phyloP scores from a whole-genome alignment of 306 rosid genomes.

The Rosa chinensis region DNA sequence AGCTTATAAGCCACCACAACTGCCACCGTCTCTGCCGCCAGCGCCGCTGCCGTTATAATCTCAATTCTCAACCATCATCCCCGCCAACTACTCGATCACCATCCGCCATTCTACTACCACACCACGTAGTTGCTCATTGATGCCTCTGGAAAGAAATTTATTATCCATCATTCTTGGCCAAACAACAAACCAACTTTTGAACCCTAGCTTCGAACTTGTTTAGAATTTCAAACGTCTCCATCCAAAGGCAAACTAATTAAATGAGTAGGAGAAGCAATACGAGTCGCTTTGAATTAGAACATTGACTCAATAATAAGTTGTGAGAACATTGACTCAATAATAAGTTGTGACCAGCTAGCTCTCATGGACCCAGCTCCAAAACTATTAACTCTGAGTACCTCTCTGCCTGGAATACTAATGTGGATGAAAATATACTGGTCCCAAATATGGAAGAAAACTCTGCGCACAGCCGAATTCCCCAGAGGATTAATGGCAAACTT shows the following conservation, averaged over 20 bases:
- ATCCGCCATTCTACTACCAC: neutral
- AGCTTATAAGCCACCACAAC: no score
- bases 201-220: no score
- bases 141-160: neutral
- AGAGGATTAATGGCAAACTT: neutral
- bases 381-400: neutral
- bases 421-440: neutral
- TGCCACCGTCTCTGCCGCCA: no score
- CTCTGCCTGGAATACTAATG: neutral
- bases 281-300: neutral
- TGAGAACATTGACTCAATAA: slow-evolving; percentile 5
- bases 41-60: no score
- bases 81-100: no score
- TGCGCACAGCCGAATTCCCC: slow-evolving; percentile 5
- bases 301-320: neutral
- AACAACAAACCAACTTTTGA: neutral
- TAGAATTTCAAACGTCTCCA: neutral
- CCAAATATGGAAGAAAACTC: neutral
- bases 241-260: neutral
- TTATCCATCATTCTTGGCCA: neutral
- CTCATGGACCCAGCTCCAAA: neutral
- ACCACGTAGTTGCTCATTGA: neutral
- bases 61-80: no score
- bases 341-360: neutral
- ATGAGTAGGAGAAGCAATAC: neutral